Conservation (phyloP, 2,329 filamentous ascomycete species). For the Aspergillus clavatus region DNA sequence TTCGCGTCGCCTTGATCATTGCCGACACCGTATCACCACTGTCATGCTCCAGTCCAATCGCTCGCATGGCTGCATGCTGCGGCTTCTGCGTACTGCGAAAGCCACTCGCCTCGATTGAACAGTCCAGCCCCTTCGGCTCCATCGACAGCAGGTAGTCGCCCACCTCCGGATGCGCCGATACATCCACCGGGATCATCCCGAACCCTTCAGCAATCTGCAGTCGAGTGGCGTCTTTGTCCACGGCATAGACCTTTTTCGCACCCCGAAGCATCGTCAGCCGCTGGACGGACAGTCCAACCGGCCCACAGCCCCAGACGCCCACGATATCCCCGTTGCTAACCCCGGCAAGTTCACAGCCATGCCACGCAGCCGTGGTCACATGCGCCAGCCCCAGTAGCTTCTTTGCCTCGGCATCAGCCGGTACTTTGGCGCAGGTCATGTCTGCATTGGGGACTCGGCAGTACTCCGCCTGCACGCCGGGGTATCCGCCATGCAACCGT, state of each 20-base stretch:
- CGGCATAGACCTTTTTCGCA: slow-evolving; percentile 29
- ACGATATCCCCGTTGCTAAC: slow-evolving; percentile 27
- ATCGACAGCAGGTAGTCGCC: slow-evolving; percentile 28
- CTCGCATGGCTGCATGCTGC: slow-evolving; percentile 20
- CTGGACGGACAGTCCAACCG: slow-evolving; percentile 28
- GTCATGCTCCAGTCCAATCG: slow-evolving; percentile 22
- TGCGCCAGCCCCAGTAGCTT: slow-evolving; percentile 30
- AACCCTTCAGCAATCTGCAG: not conserved
- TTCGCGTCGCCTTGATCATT: slow-evolving; percentile 27
- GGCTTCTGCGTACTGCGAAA: slow-evolving; percentile 21
- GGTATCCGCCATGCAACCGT: slow-evolving; percentile 30
- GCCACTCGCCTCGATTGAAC: slow-evolving; percentile 28
- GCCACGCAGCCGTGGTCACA: slow-evolving; percentile 31
- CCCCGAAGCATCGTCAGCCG: slow-evolving; percentile 26
- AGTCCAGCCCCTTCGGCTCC: slow-evolving; percentile 27
- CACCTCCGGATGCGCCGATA: not conserved
- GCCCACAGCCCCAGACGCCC: slow-evolving; percentile 31
- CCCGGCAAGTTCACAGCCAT: slow-evolving; percentile 29
- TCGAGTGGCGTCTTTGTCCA: slow-evolving; percentile 28
- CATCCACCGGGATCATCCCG: not conserved
- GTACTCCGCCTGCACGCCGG: slow-evolving; percentile 35
- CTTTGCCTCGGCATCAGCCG: slow-evolving; percentile 21
- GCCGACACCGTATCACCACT: slow-evolving; percentile 25
- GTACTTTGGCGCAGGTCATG: slow-evolving; percentile 26
- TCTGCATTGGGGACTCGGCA: slow-evolving; percentile 34